Conservation (phyloP, 495 filamentous ascomycete species). For the Penicillium psychrofluorescens region DNA sequence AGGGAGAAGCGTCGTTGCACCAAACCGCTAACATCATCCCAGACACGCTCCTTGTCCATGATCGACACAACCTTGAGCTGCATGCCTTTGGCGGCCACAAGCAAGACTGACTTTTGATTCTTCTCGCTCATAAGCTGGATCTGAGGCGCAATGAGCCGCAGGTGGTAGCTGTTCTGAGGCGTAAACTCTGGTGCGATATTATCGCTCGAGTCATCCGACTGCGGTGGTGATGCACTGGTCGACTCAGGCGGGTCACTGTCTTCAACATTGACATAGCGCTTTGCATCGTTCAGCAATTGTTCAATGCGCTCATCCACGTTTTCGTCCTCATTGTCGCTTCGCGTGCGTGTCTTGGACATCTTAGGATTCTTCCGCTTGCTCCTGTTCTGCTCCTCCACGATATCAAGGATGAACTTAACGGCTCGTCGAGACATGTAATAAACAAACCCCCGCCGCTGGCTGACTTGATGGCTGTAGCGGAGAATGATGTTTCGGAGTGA, state of each 20-base stretch:
- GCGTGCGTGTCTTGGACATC: slow-evolving; percentile 18
- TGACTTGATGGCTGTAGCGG: slow-evolving; percentile 95
- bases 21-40: slow-evolving; percentile 86
- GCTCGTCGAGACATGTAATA: slow-evolving; percentile 95
- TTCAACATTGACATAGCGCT: slow-evolving; percentile 73
- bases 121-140: slow-evolving; percentile 98
- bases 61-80: slow-evolving; percentile 93
- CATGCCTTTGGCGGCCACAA: slow-evolving; percentile 95
- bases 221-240: slow-evolving; percentile 15
- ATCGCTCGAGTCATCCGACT: slow-evolving; percentile 54
- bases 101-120: slow-evolving; percentile 82
- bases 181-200: slow-evolving; percentile 84
- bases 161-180: slow-evolving; percentile 88
- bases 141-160: slow-evolving; percentile 92
- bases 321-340: slow-evolving; percentile 44
- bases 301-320: slow-evolving; percentile 81
- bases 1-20: slow-evolving; percentile 91
- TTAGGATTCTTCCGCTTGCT: slow-evolving; percentile 43
- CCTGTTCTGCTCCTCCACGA: slow-evolving; percentile 85
- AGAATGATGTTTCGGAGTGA: slow-evolving; percentile 90
- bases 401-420: slow-evolving; percentile 96
- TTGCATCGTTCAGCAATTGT: slow-evolving; percentile 76
- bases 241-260: slow-evolving; percentile 38
- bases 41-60: slow-evolving; percentile 90
- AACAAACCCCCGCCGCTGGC: slow-evolving; percentile 90